Evolutionary conservation across 2,329 filamentous ascomycete species (phyloP).

Genomic region (Aspergillus sp.): DNA sequence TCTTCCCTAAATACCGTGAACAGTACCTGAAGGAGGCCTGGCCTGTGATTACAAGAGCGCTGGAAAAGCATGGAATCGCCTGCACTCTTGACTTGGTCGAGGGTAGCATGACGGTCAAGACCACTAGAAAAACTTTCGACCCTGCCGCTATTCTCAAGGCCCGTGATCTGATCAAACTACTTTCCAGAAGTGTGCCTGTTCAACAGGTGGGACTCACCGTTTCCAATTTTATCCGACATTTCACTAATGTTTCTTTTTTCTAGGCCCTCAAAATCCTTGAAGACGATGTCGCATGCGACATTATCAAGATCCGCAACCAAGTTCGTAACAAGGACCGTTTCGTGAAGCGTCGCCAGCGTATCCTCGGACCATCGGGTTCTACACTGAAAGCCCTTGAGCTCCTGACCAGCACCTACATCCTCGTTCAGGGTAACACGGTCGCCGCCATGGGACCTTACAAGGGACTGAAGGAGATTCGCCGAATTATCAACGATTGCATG

Average conservation of each 20-base stretch:
- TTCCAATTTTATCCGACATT: background rate
- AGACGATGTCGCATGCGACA: conserved; percentile 85
- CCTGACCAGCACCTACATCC: conserved; percentile 83
- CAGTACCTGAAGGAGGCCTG: conserved; percentile 88
- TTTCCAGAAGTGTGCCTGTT: conserved; percentile 85
- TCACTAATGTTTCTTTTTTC: conserved; percentile 1
- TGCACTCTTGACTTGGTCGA: conserved; percentile 93
- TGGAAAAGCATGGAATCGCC: conserved; percentile 83
- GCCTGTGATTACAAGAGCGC: conserved; percentile 80
- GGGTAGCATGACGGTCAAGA: conserved; percentile 94
- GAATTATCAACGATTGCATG: conserved; percentile 94
- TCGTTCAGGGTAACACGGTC: conserved; percentile 96
- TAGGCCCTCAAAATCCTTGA: conserved; percentile 85
- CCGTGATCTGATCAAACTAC: conserved; percentile 86
- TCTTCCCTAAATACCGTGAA: conserved; percentile 97
- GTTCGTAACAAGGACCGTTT: conserved; percentile 94
- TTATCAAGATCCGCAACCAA: conserved; percentile 90
- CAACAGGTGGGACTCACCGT: conserved; percentile 54
- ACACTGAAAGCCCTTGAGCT: conserved; percentile 93
- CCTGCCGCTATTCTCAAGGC: conserved; percentile 91
- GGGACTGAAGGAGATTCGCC: conserved; percentile 84
- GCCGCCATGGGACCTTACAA: conserved; percentile 88
- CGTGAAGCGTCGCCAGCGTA: conserved; percentile 87
- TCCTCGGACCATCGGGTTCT: conserved; percentile 83
- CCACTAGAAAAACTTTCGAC: conserved; percentile 85